phyloP scores from a whole-genome alignment of 345 rosid species.

The Acer saccharum region DNA sequence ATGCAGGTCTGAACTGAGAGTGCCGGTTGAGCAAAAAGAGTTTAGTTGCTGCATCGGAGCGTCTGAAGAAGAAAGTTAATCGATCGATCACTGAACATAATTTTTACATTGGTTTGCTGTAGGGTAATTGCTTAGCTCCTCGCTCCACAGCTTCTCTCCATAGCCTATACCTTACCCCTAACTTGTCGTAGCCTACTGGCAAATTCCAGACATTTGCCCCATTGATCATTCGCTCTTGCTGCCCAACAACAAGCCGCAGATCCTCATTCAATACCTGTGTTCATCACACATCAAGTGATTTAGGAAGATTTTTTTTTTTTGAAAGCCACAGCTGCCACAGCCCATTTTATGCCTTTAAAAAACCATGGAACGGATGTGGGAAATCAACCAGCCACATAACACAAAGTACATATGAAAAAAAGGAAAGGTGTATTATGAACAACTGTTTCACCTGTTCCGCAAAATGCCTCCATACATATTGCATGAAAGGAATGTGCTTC shows the following conservation, averaged over 20 bases:
- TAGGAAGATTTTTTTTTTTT: too few species aligned
- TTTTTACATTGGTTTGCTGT: constrained; percentile 39
- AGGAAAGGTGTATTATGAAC: not conserved
- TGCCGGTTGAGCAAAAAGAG: constrained; percentile 10
- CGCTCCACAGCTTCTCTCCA: constrained; percentile 82
- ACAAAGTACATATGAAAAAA: too few species aligned
- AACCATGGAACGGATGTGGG: too few species aligned
- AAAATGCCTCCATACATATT: constrained; percentile 83
- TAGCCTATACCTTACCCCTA: constrained; percentile 88
- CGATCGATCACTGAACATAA: not conserved
- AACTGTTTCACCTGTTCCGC: constrained; percentile 75
- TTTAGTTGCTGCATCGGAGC: not conserved
- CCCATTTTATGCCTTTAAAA: too few species aligned
- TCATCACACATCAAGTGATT: not conserved
- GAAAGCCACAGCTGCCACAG: too few species aligned
- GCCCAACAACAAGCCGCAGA: constrained; percentile 81
- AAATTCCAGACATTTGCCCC: constrained; percentile 91
- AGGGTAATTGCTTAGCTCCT: constrained; percentile 71
- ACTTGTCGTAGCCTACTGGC: constrained; percentile 91
- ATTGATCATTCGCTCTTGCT: constrained; percentile 89
- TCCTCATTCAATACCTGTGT: constrained; percentile 94
- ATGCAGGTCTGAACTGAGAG: not conserved
- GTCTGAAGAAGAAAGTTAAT: constrained; percentile 19
- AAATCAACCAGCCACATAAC: too few species aligned
- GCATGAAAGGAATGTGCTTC: constrained; percentile 84